phyloP scores from a whole-genome alignment of 2,329 filamentous ascomycete genomes.

The Sporothrix brunneoviolacea region DNA sequence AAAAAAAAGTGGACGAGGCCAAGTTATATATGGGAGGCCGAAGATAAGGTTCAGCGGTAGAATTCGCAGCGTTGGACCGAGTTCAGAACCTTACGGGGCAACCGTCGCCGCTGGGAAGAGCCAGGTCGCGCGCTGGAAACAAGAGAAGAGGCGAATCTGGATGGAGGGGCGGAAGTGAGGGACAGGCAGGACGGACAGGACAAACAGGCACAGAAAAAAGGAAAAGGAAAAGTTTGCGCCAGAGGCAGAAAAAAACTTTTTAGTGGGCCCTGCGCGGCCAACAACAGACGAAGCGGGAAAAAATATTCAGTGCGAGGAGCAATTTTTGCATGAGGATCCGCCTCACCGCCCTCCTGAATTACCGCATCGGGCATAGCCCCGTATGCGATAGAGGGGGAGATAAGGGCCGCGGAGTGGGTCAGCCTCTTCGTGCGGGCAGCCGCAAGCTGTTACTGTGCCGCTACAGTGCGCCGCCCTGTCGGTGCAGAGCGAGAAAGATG shows the following conservation, averaged over 20 bases:
- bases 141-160: not conserved
- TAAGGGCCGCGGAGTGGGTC: conserved; percentile 5
- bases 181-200: not conserved
- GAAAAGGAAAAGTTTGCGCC: conserved; percentile 8
- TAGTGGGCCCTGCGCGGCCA: conserved; percentile 14
- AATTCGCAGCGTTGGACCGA: no score
- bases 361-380: conserved; percentile 9
- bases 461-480: no score
- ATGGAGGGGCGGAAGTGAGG: conserved; percentile 6
- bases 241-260: conserved; percentile 20
- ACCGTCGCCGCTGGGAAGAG: not conserved
- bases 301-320: not conserved
- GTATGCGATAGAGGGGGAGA: conserved; percentile 13
- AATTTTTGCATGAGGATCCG: conserved; percentile 15
- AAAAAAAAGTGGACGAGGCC: conserved; percentile 11
- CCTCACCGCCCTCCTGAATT: conserved; percentile 18
- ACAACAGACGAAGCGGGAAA: no score
- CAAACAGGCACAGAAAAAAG: not conserved
- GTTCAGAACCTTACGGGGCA: not conserved
- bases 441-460: no score
- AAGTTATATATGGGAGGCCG: conserved; percentile 3
- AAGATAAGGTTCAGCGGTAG: no score
- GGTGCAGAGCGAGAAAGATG: no score
- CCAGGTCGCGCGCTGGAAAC: no score
- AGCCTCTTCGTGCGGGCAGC: no score